These are phyloP conservation scores for Yamadazyma membranifaciens DNA, from an alignment of 1,139 yeast species.

Conservation along the genomic window DNA sequence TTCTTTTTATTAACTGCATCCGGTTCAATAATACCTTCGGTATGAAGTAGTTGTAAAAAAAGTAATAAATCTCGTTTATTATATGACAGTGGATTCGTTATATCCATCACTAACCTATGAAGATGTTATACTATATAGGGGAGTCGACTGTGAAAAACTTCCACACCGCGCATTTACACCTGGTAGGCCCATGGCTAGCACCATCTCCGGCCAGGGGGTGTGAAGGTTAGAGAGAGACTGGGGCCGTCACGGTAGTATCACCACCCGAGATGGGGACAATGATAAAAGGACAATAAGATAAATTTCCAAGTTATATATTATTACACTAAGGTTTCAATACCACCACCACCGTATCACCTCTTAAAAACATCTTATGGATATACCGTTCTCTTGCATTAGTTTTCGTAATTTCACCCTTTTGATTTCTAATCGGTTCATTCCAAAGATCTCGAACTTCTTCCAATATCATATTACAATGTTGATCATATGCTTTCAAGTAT, in stretches of 20 bases:
- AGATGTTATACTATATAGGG: background rate
- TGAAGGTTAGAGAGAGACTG: too few species aligned
- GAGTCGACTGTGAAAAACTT: background rate
- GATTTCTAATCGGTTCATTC: constrained; percentile 68
- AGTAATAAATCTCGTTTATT: constrained; percentile 22
- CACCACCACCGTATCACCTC: constrained; percentile 95
- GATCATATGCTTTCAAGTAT: constrained; percentile 89
- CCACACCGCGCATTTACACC: too few species aligned
- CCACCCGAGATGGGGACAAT: too few species aligned
- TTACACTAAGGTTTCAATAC: constrained; percentile 51
- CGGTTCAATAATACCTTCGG: constrained; percentile 21
- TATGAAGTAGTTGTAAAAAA: constrained; percentile 24
- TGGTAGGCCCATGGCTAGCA: background rate
- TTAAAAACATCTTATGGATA: constrained; percentile 80
- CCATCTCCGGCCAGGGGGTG: too few species aligned
- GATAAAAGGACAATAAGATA: too few species aligned
- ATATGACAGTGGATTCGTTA: constrained; percentile 11
- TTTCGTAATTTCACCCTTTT: constrained; percentile 70
- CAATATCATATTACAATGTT: constrained; percentile 90
- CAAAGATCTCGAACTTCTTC: constrained; percentile 92
- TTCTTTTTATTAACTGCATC: constrained; percentile 12
- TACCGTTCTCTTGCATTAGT: constrained; percentile 78
- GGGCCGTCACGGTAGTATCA: too few species aligned
- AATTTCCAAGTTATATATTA: too few species aligned
- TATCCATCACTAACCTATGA: constrained; percentile 1